A percentile compares a stretch with the other conserved stretches of the same genome.
Conservation (phyloP, 2,329 filamentous ascomycete species). For the Rhinocladiella mackenziei region DNA sequence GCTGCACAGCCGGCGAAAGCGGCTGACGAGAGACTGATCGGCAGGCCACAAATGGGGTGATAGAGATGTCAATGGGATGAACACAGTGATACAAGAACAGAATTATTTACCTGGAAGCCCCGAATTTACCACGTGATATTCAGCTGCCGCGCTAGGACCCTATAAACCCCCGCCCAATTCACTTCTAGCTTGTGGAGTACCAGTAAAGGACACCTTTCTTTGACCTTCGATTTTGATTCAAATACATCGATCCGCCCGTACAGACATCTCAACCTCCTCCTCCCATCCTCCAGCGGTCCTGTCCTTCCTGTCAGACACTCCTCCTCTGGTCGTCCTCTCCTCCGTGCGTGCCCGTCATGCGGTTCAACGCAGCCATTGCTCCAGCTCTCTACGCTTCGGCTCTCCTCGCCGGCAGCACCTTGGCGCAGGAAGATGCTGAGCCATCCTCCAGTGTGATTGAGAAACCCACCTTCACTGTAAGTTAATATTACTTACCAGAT, state of each 20-base stretch:
- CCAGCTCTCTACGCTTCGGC: constrained; percentile 67
- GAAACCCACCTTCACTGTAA: constrained; percentile 83
- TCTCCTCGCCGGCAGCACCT: constrained; percentile 61
- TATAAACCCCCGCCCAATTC: too few species aligned
- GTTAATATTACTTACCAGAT: constrained; percentile 36
- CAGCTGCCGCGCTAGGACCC: too few species aligned
- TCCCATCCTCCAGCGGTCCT: constrained; percentile 22
- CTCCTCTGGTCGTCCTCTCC: constrained; percentile 14
- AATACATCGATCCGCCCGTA: constrained; percentile 13
- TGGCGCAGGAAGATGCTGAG: constrained; percentile 58
- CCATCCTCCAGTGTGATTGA: constrained; percentile 53
- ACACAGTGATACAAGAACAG: too few species aligned
- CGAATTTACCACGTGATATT: too few species aligned
- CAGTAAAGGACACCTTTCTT: constrained; percentile 29
- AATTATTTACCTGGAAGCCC: too few species aligned
- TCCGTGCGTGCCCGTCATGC: constrained; percentile 58
- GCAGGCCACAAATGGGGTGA: too few species aligned
- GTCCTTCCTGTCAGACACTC: constrained; percentile 20
- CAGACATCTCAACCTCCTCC: constrained; percentile 10
- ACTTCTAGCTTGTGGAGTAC: too few species aligned
- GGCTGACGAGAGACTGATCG: not conserved
- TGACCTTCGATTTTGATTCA: constrained; percentile 11
- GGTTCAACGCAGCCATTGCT: constrained; percentile 74
- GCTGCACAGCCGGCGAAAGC: constrained; percentile 1
- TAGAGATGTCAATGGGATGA: too few species aligned